Percentiles rank a stretch among this genome's conserved stretches.
phyloP scores from a whole-genome alignment of 2,329 filamentous ascomycete species.

The Arthroderma uncinatum region DNA sequence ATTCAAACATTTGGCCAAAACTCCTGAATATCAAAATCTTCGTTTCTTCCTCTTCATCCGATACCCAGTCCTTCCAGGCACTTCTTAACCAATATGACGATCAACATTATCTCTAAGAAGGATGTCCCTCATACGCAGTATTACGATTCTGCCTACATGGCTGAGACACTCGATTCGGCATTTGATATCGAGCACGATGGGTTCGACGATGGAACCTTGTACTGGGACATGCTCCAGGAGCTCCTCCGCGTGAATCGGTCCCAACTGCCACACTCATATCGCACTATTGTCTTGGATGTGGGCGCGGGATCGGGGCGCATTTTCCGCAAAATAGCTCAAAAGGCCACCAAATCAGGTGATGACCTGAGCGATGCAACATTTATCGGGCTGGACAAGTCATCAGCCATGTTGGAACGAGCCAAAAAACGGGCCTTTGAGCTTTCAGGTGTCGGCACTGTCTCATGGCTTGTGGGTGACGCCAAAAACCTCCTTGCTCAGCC shows the following conservation, averaged over 20 bases:
- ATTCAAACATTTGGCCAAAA: no score
- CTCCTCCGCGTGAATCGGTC: not conserved
- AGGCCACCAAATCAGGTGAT: not conserved
- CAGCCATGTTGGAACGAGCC: not conserved
- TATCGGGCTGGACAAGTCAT: not conserved
- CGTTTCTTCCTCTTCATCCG: no score
- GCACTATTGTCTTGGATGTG: not conserved
- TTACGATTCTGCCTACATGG: not conserved
- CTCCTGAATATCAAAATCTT: no score
- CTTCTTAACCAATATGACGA: not conserved
- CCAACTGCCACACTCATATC: not conserved
- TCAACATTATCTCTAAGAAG: not conserved
- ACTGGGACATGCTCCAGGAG: not conserved
- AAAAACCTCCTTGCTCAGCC: not conserved
- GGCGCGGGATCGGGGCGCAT: not conserved
- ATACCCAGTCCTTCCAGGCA: no score
- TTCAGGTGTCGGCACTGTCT: not conserved
- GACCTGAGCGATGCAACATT: not conserved
- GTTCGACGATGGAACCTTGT: not conserved
- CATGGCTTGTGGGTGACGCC: not conserved
- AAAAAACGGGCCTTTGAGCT: not conserved
- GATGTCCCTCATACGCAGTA: not conserved
- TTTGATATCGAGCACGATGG: not conserved
- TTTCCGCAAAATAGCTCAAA: not conserved
- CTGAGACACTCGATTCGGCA: not conserved